Percentiles rank a stretch among this genome's conserved stretches.
Evolutionary conservation across 768 basidiomycete species (phyloP).

Genomic region (Macrocybe gigantea): DNA sequence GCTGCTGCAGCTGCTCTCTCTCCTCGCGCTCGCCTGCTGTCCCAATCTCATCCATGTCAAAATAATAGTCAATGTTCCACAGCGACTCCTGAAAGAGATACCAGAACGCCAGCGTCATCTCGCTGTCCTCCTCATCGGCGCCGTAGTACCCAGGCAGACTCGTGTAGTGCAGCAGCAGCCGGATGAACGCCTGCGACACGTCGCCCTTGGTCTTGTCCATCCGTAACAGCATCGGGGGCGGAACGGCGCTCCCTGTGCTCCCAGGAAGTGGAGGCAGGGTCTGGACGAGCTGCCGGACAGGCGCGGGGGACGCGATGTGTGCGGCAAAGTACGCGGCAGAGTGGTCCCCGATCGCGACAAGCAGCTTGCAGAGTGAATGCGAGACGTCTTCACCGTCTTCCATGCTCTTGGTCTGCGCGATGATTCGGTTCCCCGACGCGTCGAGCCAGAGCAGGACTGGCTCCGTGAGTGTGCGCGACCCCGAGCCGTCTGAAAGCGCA

Average conservation of each 20-base stretch:
- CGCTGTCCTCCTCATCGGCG: conserved; percentile 82
- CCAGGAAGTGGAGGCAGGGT: conserved; percentile 11
- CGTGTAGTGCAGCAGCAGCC: conserved; percentile 67
- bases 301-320: conserved; percentile 48
- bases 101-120: conserved; percentile 86
- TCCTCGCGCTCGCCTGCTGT: conserved; percentile 11
- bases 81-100: conserved; percentile 86
- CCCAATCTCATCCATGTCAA: conserved; percentile 21
- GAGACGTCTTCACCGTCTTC: conserved; percentile 51
- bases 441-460: conserved; percentile 82
- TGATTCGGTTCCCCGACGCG: conserved; percentile 43
- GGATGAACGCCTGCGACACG: conserved; percentile 66
- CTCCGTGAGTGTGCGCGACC: conserved; percentile 69
- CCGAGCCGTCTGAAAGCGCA: conserved; percentile 63
- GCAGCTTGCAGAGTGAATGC: conserved; percentile 73
- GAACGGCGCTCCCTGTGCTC: conserved; percentile 10
- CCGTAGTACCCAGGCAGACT: conserved; percentile 71
- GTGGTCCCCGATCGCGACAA: conserved; percentile 81
- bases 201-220: conserved; percentile 33
- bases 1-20: conserved; percentile 12
- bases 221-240: too few relatives aligned
- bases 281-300: conserved; percentile 23
- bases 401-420: conserved; percentile 24
- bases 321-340: conserved; percentile 72
- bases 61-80: conserved; percentile 60